A percentile compares a stretch with the other conserved stretches of the same genome.
These are phyloP conservation scores for Penicillium palitans DNA, from an alignment of 2,329 filamentous ascomycete genomes.

Conservation along the genomic window DNA sequence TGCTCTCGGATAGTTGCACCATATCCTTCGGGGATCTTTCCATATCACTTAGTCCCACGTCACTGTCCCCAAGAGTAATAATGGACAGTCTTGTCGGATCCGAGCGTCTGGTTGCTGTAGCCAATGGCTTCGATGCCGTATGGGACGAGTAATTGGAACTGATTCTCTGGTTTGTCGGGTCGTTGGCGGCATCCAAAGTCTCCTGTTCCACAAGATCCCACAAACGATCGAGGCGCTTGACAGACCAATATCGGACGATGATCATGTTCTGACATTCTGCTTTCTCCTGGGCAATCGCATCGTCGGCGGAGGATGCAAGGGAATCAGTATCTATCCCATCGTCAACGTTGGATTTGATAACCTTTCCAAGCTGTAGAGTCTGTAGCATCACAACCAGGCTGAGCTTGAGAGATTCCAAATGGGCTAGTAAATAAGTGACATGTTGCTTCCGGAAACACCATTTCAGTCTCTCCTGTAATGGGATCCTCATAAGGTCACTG, in stretches of 20 bases:
- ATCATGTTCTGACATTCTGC: constrained; percentile 46
- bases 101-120: constrained; percentile 17
- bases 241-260: constrained; percentile 46
- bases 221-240: constrained; percentile 39
- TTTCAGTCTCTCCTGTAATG: constrained; percentile 40
- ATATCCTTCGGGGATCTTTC: constrained; percentile 41
- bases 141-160: constrained; percentile 18
- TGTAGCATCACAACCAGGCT: constrained; percentile 43
- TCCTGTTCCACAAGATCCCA: constrained; percentile 41
- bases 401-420: constrained; percentile 44
- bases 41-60: constrained; percentile 35
- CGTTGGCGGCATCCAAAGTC: constrained; percentile 28
- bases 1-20: constrained; percentile 39
- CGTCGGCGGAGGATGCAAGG: constrained; percentile 24
- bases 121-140: constrained; percentile 15
- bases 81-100: constrained; percentile 29
- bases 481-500: constrained; percentile 26
- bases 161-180: constrained; percentile 22
- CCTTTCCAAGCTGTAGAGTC: constrained; percentile 40
- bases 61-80: constrained; percentile 37
- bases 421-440: constrained; percentile 44
- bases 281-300: constrained; percentile 42
- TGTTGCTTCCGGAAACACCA: constrained; percentile 46
- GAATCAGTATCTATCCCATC: background rate
- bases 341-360: constrained; percentile 33